Conservation (phyloP, 1,284 basidiomycete genomes). For the Meira miltonrushii region DNA sequence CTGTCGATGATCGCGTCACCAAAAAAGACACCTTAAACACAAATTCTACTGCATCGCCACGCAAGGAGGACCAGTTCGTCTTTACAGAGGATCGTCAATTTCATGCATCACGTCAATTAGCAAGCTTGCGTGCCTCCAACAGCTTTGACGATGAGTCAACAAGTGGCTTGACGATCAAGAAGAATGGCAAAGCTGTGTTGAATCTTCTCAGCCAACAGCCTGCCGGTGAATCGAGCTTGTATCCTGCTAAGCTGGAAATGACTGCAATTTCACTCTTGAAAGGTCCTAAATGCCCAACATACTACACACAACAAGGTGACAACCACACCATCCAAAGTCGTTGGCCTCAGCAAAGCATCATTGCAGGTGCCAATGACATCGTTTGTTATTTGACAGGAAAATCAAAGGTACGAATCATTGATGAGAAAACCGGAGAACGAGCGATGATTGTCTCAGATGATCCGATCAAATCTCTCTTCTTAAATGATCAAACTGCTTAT, state of each 20-base stretch:
- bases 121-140: conserved; percentile 1
- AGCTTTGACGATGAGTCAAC: conserved; percentile 5
- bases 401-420: conserved; percentile 25
- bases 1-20: too few relatives aligned
- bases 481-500: too few relatives aligned
- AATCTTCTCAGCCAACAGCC: conserved; percentile 23
- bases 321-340: conserved; percentile 12
- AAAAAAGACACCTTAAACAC: too few relatives aligned
- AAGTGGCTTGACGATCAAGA: background rate
- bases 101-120: conserved; percentile 3
- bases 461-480: conserved; percentile 1
- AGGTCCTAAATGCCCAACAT: conserved; percentile 19
- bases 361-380: conserved; percentile 14
- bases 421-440: conserved; percentile 19
- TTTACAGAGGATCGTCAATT: background rate
- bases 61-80: too few relatives aligned
- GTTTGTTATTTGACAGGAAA: conserved; percentile 26
- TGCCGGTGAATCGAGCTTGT: conserved; percentile 20
- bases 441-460: conserved; percentile 5
- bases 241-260: conserved; percentile 21
- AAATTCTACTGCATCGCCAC: too few relatives aligned
- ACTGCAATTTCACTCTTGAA: conserved; percentile 22
- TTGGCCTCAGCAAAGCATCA: conserved; percentile 14
- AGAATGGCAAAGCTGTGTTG: background rate
- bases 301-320: conserved; percentile 14